phyloP scores from a whole-genome alignment of 176 grass and related monocot species.

The Oryza glaberrima region DNA sequence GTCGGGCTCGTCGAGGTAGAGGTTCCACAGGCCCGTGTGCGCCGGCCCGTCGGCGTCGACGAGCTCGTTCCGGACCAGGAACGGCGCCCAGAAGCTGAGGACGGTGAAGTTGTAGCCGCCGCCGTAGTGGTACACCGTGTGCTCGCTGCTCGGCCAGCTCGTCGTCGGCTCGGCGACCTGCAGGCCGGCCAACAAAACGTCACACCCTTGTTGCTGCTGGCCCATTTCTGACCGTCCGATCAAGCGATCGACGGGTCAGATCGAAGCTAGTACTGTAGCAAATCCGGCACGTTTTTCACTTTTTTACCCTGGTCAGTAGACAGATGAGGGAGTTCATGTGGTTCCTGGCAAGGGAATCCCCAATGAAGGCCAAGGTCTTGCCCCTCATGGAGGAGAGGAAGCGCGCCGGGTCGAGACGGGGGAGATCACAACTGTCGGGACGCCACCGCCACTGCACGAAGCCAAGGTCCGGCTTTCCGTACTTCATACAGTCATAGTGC shows the following conservation, averaged over 20 bases:
- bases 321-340: slow-evolving; percentile 76
- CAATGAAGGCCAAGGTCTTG: slow-evolving; percentile 62
- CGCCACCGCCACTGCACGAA: slow-evolving; percentile 61
- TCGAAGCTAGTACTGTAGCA: background rate
- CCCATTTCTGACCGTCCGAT: background rate
- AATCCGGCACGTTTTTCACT: too few relatives aligned
- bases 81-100: slow-evolving; percentile 52
- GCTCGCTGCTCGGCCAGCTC: slow-evolving; percentile 21
- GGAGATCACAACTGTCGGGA: slow-evolving; percentile 55
- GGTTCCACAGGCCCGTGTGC: slow-evolving; percentile 47
- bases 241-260: background rate
- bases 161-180: slow-evolving; percentile 17
- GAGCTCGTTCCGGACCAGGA: slow-evolving; percentile 44
- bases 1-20: slow-evolving; percentile 64
- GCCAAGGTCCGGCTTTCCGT: slow-evolving; percentile 62
- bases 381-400: slow-evolving; percentile 50
- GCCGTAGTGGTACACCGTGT: slow-evolving; percentile 2
- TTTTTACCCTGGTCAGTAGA: slow-evolving; percentile 49
- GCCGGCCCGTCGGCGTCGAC: slow-evolving; percentile 19
- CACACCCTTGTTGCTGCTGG: background rate
- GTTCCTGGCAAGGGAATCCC: slow-evolving; percentile 74
- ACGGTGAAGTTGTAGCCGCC: slow-evolving; percentile 48
- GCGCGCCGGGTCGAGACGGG: slow-evolving; percentile 45
- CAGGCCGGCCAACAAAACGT: background rate
- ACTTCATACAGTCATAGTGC: slow-evolving; percentile 72